phyloP scores from a whole-genome alignment of 495 filamentous ascomycete species.

The Neurospora sp. region DNA sequence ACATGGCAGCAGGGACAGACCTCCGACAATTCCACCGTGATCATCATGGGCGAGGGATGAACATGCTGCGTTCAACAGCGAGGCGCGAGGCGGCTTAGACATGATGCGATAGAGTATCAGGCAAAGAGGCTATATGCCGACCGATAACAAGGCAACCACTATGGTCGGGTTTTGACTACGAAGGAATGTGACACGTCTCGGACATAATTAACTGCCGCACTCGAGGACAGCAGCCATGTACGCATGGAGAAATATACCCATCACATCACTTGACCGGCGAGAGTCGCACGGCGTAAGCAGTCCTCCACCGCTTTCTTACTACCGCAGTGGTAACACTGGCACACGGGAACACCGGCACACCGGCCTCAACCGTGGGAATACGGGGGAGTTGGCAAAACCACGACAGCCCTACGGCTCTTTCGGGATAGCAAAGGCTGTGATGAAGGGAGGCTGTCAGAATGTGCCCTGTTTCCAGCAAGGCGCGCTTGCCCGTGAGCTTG shows the following conservation, averaged over 20 bases:
- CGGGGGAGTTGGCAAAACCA: neutral
- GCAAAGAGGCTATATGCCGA: neutral
- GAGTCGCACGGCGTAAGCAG: neutral
- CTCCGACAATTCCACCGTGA: neutral
- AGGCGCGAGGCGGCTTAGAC: neutral
- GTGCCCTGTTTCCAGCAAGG: neutral
- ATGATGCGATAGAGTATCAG: neutral
- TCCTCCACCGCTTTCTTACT: neutral
- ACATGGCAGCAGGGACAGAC: neutral
- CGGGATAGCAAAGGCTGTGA: neutral
- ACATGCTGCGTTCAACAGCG: neutral
- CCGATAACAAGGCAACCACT: neutral
- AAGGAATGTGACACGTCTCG: slow-evolving; percentile 1
- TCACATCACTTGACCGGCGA: neutral
- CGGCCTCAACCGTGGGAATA: neutral
- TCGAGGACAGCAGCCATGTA: neutral
- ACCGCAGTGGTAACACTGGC: neutral
- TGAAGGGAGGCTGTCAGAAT: neutral
- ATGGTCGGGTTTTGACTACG: neutral
- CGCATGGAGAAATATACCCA: neutral
- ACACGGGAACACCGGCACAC: neutral
- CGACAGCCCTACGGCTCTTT: neutral
- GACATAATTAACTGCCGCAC: neutral
- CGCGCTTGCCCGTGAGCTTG: neutral
- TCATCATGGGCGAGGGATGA: neutral